These are phyloP conservation scores for Colletotrichum sp. DNA, from an alignment of 2,329 filamentous ascomycete species.

Conservation along the genomic window DNA sequence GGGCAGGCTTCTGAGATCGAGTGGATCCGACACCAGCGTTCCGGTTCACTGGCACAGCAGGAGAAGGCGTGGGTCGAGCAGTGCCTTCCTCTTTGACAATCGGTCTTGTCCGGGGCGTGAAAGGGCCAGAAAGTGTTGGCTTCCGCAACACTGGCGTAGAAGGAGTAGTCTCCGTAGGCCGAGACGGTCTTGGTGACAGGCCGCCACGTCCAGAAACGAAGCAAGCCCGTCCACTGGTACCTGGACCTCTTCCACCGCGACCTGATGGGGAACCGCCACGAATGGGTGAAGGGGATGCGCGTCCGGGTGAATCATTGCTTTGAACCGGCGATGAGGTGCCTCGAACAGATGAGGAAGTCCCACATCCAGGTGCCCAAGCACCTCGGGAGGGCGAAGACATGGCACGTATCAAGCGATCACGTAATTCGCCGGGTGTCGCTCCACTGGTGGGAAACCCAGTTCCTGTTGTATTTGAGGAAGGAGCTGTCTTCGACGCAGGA, in stretches of 20 bases:
- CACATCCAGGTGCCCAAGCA: background rate
- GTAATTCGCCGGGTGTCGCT: background rate
- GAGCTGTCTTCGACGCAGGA: background rate
- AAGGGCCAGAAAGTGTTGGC: background rate
- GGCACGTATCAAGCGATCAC: background rate
- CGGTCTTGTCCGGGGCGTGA: background rate
- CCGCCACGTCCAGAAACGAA: background rate
- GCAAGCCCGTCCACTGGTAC: background rate
- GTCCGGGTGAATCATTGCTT: background rate
- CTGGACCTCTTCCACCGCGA: background rate
- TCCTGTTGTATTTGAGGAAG: background rate
- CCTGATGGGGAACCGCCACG: background rate
- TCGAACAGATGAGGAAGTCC: background rate
- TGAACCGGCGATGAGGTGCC: background rate
- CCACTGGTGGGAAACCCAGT: background rate
- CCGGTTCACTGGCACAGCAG: background rate
- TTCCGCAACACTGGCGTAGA: background rate
- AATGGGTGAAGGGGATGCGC: background rate
- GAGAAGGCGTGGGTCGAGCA: background rate
- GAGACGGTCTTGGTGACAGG: background rate
- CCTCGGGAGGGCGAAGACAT: background rate
- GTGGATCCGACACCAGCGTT: background rate
- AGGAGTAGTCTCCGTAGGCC: background rate
- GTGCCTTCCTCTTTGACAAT: background rate
- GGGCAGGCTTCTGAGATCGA: background rate